Evolutionary conservation across 2,329 filamentous ascomycete species (phyloP).

Genomic region (Sporothrix variecibatus): DNA sequence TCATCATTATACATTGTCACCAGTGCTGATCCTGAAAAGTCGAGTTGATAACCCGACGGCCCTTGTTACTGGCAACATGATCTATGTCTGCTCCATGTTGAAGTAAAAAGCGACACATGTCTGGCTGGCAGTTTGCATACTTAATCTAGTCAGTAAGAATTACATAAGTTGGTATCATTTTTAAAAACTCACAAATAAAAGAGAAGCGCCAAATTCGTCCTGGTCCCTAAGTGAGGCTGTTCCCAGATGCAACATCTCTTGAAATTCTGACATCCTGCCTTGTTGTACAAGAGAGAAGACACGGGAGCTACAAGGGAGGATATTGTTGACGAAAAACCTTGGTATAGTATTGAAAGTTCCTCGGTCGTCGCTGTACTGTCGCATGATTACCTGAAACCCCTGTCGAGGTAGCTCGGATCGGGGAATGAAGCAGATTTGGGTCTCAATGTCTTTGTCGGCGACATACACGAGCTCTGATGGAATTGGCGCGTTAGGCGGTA

Average conservation of each 20-base stretch:
- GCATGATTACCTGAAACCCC: not conserved
- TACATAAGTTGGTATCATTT: not conserved
- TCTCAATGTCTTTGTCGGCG: not conserved
- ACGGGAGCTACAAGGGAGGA: not conserved
- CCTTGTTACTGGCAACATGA: not conserved
- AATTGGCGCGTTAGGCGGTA: not conserved
- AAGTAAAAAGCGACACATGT: not conserved
- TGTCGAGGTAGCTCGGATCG: not conserved
- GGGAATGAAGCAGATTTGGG: not conserved
- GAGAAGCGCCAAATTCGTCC: not conserved
- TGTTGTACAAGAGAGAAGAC: not conserved
- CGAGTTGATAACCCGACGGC: not conserved
- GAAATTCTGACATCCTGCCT: not conserved
- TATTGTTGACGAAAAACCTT: not conserved
- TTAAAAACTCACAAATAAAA: not conserved
- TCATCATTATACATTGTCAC: not conserved
- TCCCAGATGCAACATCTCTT: not conserved
- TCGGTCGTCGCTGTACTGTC: not conserved
- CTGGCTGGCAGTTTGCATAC: not conserved
- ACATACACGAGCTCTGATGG: not conserved
- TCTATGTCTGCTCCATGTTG: constrained; percentile 4
- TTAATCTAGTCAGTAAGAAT: not conserved
- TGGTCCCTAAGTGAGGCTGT: not conserved
- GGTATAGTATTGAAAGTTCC: constrained; percentile 3
- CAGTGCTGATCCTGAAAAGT: not conserved